Conservation (phyloP, 148 eudicot species). For the Rhododendron kiyosumense region DNA sequence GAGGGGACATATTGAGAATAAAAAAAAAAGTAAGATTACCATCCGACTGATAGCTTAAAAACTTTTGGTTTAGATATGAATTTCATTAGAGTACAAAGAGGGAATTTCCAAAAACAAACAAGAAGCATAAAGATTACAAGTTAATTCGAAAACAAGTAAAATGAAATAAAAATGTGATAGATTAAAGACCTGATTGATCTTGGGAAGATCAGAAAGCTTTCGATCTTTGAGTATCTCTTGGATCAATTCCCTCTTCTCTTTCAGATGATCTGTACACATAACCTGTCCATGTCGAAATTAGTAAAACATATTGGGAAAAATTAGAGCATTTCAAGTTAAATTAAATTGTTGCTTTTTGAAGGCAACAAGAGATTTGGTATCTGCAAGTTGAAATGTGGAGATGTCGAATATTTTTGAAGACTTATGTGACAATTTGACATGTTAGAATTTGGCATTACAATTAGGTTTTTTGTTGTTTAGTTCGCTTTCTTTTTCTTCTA, state of each 20-base stretch:
- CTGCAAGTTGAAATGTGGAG: no score
- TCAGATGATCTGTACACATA: conserved; percentile 50
- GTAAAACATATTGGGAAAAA: neutral
- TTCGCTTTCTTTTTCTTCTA: neutral
- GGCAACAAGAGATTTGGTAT: neutral
- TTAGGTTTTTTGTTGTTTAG: neutral
- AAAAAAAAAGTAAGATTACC: no score
- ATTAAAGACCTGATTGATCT: conserved; percentile 48
- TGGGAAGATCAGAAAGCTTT: conserved; percentile 39
- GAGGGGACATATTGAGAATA: neutral
- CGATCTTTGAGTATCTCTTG: conserved; percentile 47
- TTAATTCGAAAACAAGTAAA: neutral
- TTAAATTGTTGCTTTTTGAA: neutral
- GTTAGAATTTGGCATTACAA: no score
- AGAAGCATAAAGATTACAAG: neutral
- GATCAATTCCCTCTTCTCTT: conserved; percentile 63
- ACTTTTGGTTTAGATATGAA: no score
- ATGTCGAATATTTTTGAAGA: no score
- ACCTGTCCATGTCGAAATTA: conserved; percentile 35
- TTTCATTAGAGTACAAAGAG: no score
- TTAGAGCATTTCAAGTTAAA: neutral
- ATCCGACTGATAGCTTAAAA: no score
- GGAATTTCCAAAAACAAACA: neutral
- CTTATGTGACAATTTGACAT: no score
- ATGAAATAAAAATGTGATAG: neutral